Evolutionary conservation across 495 filamentous ascomycete genomes (phyloP).

Genomic region (Diplogelasinospora grovesii): DNA sequence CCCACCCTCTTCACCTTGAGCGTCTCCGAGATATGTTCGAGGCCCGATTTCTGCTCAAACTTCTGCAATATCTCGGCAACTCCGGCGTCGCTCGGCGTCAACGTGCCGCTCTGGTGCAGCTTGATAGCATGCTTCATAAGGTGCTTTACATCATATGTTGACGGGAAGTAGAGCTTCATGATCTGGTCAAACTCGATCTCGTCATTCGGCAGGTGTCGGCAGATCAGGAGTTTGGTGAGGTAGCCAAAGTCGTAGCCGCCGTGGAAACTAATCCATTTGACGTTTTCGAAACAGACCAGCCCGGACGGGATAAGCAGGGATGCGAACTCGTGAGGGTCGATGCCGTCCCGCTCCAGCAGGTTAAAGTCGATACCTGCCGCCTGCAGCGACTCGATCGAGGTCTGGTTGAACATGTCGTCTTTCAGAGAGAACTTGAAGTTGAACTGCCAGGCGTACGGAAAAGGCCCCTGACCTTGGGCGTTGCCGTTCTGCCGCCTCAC

Average conservation of each 20-base stretch:
- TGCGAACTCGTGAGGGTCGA: constrained; percentile 83
- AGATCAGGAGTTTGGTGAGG: constrained; percentile 83
- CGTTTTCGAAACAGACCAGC: constrained; percentile 77
- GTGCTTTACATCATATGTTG: constrained; percentile 92
- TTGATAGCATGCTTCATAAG: constrained; percentile 70
- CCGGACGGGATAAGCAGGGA: constrained; percentile 85
- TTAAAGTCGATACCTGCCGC: constrained; percentile 84
- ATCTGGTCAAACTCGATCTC: constrained; percentile 79
- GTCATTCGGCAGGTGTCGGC: constrained; percentile 72
- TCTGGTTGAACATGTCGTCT: constrained; percentile 92
- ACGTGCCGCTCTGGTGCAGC: constrained; percentile 58
- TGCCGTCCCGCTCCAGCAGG: constrained; percentile 77
- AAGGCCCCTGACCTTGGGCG: constrained; percentile 53
- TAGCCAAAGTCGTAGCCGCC: constrained; percentile 99
- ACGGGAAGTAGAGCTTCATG: constrained; percentile 86
- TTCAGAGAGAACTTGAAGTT: constrained; percentile 95
- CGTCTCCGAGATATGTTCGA: constrained; percentile 90
- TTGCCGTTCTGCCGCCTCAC: constrained; percentile 30
- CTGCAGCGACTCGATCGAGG: constrained; percentile 80
- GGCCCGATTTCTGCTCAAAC: constrained; percentile 76
- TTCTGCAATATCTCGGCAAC: constrained; percentile 65
- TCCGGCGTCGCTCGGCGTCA: constrained; percentile 56
- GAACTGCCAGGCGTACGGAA: constrained; percentile 95
- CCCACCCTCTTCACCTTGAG: constrained; percentile 83
- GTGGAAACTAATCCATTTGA: constrained; percentile 95